A percentile compares a stretch with the other conserved stretches of the same genome.
phyloP scores from a whole-genome alignment of 768 basidiomycete genomes.

The Lyophyllum decastes region DNA sequence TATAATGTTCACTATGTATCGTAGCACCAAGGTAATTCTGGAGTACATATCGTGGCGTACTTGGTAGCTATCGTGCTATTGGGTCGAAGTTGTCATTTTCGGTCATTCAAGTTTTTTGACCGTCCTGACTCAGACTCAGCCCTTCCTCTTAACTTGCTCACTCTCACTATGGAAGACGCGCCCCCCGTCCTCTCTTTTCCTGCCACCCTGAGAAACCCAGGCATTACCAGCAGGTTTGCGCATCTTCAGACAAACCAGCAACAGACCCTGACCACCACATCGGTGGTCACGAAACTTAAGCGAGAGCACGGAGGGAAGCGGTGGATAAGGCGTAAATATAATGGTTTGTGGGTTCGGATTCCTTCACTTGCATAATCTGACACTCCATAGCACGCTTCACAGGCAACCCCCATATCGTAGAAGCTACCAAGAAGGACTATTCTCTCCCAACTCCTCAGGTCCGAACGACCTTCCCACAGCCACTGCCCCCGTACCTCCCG shows the following conservation, averaged over 20 bases:
- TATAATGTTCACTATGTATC: not conserved
- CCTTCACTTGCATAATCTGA: not conserved
- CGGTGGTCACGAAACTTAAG: slow-evolving; percentile 38
- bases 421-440: slow-evolving; percentile 62
- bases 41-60: not conserved
- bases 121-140: slow-evolving; percentile 1
- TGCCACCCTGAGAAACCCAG: slow-evolving; percentile 62
- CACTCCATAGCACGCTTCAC: slow-evolving; percentile 58
- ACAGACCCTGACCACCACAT: slow-evolving; percentile 12
- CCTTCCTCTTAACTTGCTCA: not conserved
- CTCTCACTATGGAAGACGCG: slow-evolving; percentile 12
- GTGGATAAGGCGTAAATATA: slow-evolving; percentile 75
- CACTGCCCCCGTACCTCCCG: slow-evolving; percentile 69
- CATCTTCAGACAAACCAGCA: slow-evolving; percentile 41
- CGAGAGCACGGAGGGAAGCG: slow-evolving; percentile 76
- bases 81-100: slow-evolving; percentile 2
- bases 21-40: not conserved
- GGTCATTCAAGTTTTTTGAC: not conserved
- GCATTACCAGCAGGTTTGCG: slow-evolving; percentile 51
- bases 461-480: slow-evolving; percentile 71
- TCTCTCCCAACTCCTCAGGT: slow-evolving; percentile 41
- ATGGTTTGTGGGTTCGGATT: slow-evolving; percentile 46
- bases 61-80: not conserved
- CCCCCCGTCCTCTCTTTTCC: slow-evolving; percentile 71
- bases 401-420: slow-evolving; percentile 71